Evolutionary conservation across 164 flowering plant species (phyloP).

Genomic region (Chimonanthus praecox): DNA sequence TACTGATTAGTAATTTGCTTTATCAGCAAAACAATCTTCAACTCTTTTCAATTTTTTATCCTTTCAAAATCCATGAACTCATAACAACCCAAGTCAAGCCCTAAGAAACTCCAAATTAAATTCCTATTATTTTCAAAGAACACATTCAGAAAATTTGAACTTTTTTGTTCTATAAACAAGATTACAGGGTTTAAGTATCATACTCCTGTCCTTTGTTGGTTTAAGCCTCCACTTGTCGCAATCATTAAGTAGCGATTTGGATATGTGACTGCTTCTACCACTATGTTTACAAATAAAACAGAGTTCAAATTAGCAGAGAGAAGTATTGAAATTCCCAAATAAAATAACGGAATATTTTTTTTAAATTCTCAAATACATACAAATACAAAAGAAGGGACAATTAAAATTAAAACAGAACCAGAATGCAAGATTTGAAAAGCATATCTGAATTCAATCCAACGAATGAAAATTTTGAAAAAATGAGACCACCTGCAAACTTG

Average conservation of each 20-base stretch:
- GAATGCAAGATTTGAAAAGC: background rate
- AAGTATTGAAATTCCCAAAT: background rate
- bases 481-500: constrained; percentile 36
- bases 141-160: too few species aligned
- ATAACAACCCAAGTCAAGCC: background rate
- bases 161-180: background rate
- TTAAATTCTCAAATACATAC: background rate
- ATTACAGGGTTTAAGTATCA: constrained; percentile 1
- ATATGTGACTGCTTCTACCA: constrained; percentile 41
- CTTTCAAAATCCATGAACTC: background rate
- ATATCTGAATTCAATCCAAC: background rate
- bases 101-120: background rate
- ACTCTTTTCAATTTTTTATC: background rate
- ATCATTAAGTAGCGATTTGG: constrained; percentile 66
- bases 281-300: constrained; percentile 27
- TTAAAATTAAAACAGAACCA: background rate
- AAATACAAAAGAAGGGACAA: background rate
- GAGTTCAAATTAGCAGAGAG: background rate
- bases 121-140: too few species aligned
- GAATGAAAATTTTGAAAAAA: background rate
- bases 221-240: constrained; percentile 94
- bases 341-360: background rate
- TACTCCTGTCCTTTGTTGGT: constrained; percentile 99
- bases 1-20: background rate
- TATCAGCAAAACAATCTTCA: background rate